Evolutionary conservation across 306 rosid species (phyloP).

Genomic region (Dryas octopetala): DNA sequence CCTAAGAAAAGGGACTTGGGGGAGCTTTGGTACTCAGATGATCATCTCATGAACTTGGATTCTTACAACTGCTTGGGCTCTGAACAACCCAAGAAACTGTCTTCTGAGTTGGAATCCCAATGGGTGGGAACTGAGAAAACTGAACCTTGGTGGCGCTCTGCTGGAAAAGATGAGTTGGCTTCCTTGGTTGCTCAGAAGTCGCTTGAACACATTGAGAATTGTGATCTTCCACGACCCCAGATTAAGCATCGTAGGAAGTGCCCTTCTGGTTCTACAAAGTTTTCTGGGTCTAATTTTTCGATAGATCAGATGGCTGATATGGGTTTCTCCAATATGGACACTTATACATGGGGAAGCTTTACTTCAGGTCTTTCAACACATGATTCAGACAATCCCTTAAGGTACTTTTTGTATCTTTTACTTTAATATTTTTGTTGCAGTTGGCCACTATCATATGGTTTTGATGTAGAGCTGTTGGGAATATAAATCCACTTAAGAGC

Average conservation of each 20-base stretch:
- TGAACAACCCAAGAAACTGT: slow-evolving; percentile 40
- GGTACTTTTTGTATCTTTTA: slow-evolving; percentile 39
- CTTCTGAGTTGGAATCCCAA: slow-evolving; percentile 51
- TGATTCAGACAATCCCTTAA: slow-evolving; percentile 40
- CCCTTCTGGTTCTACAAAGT: slow-evolving; percentile 26
- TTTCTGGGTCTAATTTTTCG: slow-evolving; percentile 41
- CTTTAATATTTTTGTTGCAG: slow-evolving; percentile 6
- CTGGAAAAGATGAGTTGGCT: slow-evolving; percentile 77
- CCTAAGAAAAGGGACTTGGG: slow-evolving; percentile 43
- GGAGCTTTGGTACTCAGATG: slow-evolving; percentile 49
- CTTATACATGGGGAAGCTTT: slow-evolving; percentile 40
- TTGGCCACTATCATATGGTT: background rate
- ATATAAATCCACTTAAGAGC: too few relatives aligned
- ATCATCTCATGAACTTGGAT: slow-evolving; percentile 52
- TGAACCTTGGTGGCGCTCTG: slow-evolving; percentile 79
- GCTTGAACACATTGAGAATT: slow-evolving; percentile 65
- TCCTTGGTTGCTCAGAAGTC: slow-evolving; percentile 82
- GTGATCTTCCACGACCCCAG: slow-evolving; percentile 86
- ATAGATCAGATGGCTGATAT: slow-evolving; percentile 42
- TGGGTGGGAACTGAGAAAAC: slow-evolving; percentile 53
- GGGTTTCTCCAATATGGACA: slow-evolving; percentile 35
- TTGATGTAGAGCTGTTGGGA: too few relatives aligned
- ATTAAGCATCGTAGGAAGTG: slow-evolving; percentile 38
- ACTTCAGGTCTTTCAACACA: slow-evolving; percentile 39
- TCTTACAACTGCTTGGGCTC: slow-evolving; percentile 37